Percentiles rank a stretch among this genome's conserved stretches.
These are phyloP conservation scores for Phytopythium helicoides DNA, from an alignment of 352 stramenopile genomes.

Conservation along the genomic window DNA sequence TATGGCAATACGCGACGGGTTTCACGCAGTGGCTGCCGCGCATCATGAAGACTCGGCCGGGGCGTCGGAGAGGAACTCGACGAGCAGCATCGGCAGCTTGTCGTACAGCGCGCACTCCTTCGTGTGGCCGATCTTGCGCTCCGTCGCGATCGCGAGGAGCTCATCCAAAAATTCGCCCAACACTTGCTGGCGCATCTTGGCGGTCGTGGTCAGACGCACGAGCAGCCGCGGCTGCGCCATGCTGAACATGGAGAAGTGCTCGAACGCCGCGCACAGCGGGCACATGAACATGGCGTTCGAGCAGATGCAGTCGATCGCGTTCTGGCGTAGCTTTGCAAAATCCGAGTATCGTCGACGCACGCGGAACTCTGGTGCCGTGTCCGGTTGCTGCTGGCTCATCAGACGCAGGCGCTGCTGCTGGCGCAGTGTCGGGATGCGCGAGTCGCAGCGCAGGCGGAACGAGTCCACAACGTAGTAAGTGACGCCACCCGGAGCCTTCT, in stretches of 20 bases:
- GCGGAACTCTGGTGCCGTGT: slow-evolving; percentile 9
- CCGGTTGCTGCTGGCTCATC: neutral
- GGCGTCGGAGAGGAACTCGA: slow-evolving; percentile 20
- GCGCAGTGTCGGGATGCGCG: slow-evolving; percentile 5
- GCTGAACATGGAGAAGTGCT: slow-evolving; percentile 40
- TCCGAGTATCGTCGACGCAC: slow-evolving; percentile 25
- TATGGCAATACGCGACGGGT: too few species aligned
- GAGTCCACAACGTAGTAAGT: slow-evolving; percentile 4
- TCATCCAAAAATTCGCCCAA: slow-evolving; percentile 37
- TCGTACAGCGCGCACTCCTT: slow-evolving; percentile 26
- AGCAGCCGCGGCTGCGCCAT: slow-evolving; percentile 31
- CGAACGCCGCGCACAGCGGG: slow-evolving; percentile 43
- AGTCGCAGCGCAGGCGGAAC: slow-evolving; percentile 1
- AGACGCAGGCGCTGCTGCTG: slow-evolving; percentile 1
- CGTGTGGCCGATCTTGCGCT: slow-evolving; percentile 10
- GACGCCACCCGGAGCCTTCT: neutral
- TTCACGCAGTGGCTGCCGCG: neutral
- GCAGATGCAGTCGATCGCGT: slow-evolving; percentile 23
- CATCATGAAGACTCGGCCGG: neutral
- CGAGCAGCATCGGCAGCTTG: slow-evolving; percentile 30
- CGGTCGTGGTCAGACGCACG: slow-evolving; percentile 23
- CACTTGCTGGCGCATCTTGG: slow-evolving; percentile 40
- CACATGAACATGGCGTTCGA: slow-evolving; percentile 46
- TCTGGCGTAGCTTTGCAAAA: slow-evolving; percentile 21
- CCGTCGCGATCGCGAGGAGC: slow-evolving; percentile 31